Conservation (phyloP, 1,284 basidiomycete genomes). For the Fomitopsis betulina region DNA sequence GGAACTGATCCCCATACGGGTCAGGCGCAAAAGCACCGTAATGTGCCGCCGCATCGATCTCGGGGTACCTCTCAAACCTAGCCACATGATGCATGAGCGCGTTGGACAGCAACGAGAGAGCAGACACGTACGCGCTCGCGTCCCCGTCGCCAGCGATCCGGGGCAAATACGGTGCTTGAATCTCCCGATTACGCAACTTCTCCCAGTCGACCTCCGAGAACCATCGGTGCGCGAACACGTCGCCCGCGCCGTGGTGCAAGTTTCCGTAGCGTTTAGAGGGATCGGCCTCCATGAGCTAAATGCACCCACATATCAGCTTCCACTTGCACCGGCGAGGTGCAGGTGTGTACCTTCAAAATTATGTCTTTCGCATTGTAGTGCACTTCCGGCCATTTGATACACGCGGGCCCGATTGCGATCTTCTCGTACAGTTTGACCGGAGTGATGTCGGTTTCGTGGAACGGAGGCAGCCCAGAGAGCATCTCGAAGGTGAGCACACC, state of each 20-base stretch:
- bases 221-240: conserved; percentile 97
- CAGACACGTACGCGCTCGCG: conserved; percentile 76
- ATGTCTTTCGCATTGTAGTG: conserved; percentile 82
- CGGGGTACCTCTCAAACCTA: conserved; percentile 75
- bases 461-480: conserved; percentile 84
- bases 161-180: conserved; percentile 95
- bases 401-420: conserved; percentile 71
- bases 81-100: conserved; percentile 1
- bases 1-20: conserved; percentile 54
- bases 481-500: conserved; percentile 98
- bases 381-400: conserved; percentile 91
- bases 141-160: conserved; percentile 84
- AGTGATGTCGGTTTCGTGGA: conserved; percentile 63
- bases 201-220: conserved; percentile 97
- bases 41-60: conserved; percentile 53
- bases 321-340: not conserved
- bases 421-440: conserved; percentile 75
- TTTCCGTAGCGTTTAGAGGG: conserved; percentile 93
- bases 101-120: not conserved
- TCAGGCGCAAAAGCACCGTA: conserved; percentile 59
- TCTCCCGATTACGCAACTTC: conserved; percentile 79
- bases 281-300: conserved; percentile 77
- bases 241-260: conserved; percentile 85
- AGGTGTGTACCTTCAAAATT: conserved; percentile 55
- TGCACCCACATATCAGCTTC: not conserved